These are phyloP conservation scores for Lasiodiplodia citricola DNA, from an alignment of 2,329 filamentous ascomycete genomes.

Conservation along the genomic window DNA sequence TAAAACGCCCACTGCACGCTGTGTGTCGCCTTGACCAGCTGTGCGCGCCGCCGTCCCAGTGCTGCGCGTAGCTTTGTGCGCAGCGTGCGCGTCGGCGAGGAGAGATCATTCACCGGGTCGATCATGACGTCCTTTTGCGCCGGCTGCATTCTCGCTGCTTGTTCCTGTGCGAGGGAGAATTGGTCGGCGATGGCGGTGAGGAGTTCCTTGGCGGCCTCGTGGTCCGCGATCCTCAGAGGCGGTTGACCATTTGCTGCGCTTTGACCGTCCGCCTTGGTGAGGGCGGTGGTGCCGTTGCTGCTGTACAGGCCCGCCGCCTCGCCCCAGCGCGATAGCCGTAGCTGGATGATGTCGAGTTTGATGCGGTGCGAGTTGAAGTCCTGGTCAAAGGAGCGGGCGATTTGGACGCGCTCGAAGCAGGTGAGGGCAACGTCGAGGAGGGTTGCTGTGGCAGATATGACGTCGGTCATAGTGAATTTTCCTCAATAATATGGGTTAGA, in stretches of 20 bases:
- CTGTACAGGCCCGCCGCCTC: neutral
- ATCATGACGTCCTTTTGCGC: no score
- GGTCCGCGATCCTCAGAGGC: no score
- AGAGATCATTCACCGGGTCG: neutral
- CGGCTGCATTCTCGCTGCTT: neutral
- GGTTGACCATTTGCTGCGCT: neutral
- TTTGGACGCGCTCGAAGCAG: neutral
- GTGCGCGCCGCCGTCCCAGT: neutral
- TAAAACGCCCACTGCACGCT: slow-evolving; percentile 5
- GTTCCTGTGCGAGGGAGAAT: no score
- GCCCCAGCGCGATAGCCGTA: slow-evolving; percentile 4
- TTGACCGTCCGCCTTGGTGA: neutral
- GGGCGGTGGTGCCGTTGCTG: neutral
- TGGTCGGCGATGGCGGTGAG: no score
- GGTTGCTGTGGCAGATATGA: no score
- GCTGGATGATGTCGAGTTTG: slow-evolving; percentile 8
- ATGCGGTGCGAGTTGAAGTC: neutral
- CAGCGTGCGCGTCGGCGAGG: neutral
- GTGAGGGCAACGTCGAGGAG: neutral
- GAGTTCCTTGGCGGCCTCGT: rapidly evolving
- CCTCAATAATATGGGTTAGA: no score
- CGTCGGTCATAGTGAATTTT: no score
- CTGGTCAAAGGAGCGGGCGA: neutral
- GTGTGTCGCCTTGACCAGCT: neutral
- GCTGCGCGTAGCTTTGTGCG: neutral